phyloP scores from a whole-genome alignment of 208 protist species.

The Angomonas deanei region DNA sequence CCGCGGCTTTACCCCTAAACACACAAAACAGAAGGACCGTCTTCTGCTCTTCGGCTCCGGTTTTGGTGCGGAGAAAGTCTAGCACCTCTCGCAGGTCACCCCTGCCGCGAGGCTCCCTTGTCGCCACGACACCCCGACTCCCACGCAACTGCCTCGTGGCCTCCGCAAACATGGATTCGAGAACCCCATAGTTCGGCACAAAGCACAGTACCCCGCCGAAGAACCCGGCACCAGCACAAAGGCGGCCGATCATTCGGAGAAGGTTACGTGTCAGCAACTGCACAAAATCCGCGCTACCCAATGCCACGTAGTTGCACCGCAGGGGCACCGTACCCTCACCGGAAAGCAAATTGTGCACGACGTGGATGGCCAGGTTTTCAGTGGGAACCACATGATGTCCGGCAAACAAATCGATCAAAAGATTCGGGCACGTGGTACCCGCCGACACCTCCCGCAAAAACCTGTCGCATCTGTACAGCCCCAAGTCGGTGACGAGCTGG shows the following conservation, averaged over 20 bases:
- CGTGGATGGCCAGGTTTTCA: constrained; percentile 27
- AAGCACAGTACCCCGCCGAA: constrained; percentile 91
- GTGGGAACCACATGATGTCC: constrained; percentile 43
- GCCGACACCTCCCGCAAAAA: not conserved
- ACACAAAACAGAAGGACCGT: constrained; percentile 86
- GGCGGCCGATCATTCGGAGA: constrained; percentile 36
- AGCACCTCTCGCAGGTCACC: not conserved
- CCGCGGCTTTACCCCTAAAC: constrained; percentile 92
- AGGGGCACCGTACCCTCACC: constrained; percentile 16
- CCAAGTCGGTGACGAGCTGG: constrained; percentile 74
- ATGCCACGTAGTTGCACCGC: constrained; percentile 50
- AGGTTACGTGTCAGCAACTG: constrained; percentile 30
- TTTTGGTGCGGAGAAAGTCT: not conserved
- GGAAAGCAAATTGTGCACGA: constrained; percentile 18
- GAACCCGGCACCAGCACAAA: not conserved
- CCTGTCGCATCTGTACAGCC: constrained; percentile 22
- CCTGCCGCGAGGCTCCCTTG: not conserved
- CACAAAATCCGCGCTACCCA: constrained; percentile 37
- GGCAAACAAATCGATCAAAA: constrained; percentile 14
- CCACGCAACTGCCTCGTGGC: not conserved
- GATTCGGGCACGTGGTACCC: not conserved
- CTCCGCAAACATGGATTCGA: not conserved
- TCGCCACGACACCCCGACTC: not conserved
- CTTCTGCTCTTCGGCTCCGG: not conserved
- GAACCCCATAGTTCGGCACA: constrained; percentile 59